Evolutionary conservation across 1,284 basidiomycete genomes (phyloP).

Genomic region (Tilletia caries): DNA sequence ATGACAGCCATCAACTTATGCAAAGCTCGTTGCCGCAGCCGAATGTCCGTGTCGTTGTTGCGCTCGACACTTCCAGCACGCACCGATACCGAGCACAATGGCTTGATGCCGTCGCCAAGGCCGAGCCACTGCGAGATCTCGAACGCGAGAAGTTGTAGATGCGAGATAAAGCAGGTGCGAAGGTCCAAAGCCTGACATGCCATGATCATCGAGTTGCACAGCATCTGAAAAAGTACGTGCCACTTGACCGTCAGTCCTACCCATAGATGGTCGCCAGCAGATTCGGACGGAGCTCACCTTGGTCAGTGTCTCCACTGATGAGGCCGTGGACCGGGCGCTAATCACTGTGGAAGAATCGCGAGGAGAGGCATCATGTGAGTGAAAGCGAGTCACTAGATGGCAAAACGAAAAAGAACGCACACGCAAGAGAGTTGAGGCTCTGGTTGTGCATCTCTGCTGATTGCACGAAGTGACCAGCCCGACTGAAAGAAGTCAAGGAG

Average conservation of each 20-base stretch:
- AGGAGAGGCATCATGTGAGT: not conserved
- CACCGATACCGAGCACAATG: not conserved
- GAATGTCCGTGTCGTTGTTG: no score
- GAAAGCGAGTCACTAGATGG: not conserved
- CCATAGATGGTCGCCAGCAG: no score
- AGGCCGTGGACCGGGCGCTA: conserved; percentile 11
- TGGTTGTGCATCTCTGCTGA: conserved; percentile 17
- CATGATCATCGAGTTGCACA: not conserved
- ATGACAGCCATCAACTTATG: conserved; percentile 7
- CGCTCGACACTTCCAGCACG: not conserved
- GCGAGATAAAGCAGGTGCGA: not conserved
- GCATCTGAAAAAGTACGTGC: not conserved
- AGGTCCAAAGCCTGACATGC: conserved; percentile 14
- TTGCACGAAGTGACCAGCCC: conserved; percentile 16
- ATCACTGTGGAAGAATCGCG: conserved; percentile 6
- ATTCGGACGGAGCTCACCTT: conserved; percentile 16
- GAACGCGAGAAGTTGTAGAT: not conserved
- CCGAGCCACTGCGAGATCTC: not conserved
- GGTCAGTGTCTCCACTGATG: conserved; percentile 14
- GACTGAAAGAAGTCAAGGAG: not conserved
- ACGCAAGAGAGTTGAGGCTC: conserved; percentile 10
- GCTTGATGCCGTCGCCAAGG: not conserved
- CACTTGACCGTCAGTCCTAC: not conserved
- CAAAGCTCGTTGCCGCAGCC: not conserved
- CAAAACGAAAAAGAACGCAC: not conserved